Base-by-base conservation (phyloP, 2,329 filamentous ascomycete genomes). In the Claviceps purpurea region DNA sequence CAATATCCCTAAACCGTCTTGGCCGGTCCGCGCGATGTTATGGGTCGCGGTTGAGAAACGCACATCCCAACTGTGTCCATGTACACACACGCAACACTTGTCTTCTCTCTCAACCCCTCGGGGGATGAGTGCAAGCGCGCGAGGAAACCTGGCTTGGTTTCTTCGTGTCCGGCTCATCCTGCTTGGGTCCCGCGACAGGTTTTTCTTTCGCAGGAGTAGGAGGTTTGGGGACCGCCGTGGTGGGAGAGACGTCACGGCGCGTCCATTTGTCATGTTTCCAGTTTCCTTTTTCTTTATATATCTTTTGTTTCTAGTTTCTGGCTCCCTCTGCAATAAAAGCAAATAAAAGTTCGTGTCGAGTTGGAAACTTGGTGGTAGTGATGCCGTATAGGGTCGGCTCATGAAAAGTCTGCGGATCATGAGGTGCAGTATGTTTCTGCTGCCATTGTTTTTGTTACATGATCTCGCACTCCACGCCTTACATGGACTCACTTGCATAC, bases 91-190 rank as follows among this genome's bases (percentile, higher is more conserved):
- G 38, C 52, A 34, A 51, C 46, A 48, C 6, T 24, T 82, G 78
- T 82, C 78, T 82, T 82, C 78, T 81, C 79, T 79, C 75, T 78
- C 73, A 76, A 74, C 72, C 68, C 64, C 57, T 50, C 58, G 59
- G 46, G 51, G 41, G 34, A 58, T 58, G 42, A 52, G 46, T 11
- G 41, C 18, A 13, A 6, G 40, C 26, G 16, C 40, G 7, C 11
- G n/a, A 30, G 22, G 40, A 13, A 2, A 41, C 38, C 24, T 8
- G 2, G 4, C 14, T 43, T 10, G 22, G 18, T 47, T 22, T 37
- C 43, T 11, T 34, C 18, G 16, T 50, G 16, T 34, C 34, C 13
- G 8, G 49, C 48, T 24, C 20, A 6, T 11, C 24, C 42, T 43
- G 49, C 53, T 53, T 20, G 60, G 64, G 64, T 67, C 67, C 65